Percentiles rank a stretch among this genome's conserved stretches.
These are phyloP conservation scores for Candida labiduridarum DNA, from an alignment of 1,139 yeast species.

Conservation along the genomic window DNA sequence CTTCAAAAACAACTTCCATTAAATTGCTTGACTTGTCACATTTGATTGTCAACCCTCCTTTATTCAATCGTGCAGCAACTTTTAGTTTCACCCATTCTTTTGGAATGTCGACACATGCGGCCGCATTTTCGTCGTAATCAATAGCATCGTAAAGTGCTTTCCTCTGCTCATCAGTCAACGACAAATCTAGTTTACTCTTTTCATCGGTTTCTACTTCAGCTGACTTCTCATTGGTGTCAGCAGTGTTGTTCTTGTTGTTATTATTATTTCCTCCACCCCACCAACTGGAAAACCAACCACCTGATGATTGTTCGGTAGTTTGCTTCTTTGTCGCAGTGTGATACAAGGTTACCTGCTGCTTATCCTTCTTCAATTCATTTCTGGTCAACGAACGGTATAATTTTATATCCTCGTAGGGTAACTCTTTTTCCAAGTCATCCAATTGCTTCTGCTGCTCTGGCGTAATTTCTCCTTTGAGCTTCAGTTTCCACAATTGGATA, in stretches of 20 bases:
- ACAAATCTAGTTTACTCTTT: constrained; percentile 32
- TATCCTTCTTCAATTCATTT: constrained; percentile 62
- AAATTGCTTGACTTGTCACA: constrained; percentile 46
- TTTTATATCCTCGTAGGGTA: constrained; percentile 78
- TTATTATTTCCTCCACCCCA: constrained; percentile 41
- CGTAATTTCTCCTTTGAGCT: constrained; percentile 40
- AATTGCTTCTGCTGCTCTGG: constrained; percentile 46
- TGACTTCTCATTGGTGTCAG: constrained; percentile 6
- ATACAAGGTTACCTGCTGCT: constrained; percentile 20
- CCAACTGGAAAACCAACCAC: constrained; percentile 66
- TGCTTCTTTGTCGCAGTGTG: constrained; percentile 14
- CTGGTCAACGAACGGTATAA: constrained; percentile 84
- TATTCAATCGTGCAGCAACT: constrained; percentile 65
- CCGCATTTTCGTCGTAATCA: constrained; percentile 77
- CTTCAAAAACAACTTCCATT: constrained; percentile 82
- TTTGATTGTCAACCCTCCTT: constrained; percentile 75
- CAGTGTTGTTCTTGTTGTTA: constrained; percentile 5
- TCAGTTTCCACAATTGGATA: constrained; percentile 63
- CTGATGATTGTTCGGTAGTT: constrained; percentile 15
- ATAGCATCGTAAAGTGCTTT: constrained; percentile 91
- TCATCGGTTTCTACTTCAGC: constrained; percentile 11
- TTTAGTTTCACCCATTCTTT: constrained; percentile 71
- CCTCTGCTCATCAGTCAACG: constrained; percentile 63
- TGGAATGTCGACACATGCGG: constrained; percentile 67
- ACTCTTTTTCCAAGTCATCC: constrained; percentile 55